phyloP scores from a whole-genome alignment of 345 rosid species.

The Erodium maritimum region DNA sequence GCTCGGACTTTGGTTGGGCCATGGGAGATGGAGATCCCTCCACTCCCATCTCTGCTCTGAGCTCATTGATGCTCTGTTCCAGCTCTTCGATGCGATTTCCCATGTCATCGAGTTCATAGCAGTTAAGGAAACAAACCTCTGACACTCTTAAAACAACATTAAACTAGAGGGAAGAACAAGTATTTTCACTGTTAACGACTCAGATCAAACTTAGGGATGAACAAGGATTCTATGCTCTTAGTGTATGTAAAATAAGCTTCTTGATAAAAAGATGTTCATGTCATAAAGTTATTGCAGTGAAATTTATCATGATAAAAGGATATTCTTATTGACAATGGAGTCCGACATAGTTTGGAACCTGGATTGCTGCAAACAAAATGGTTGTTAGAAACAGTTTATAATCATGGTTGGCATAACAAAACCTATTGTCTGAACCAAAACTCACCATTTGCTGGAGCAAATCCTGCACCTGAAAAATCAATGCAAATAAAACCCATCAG shows the following conservation, averaged over 20 bases:
- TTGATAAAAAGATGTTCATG: not conserved
- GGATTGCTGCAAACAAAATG: constrained; percentile 38
- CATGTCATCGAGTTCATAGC: constrained; percentile 61
- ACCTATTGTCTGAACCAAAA: constrained; percentile 9
- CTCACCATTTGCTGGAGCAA: constrained; percentile 68
- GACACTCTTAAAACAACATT: too few species aligned
- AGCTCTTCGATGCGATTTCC: constrained; percentile 53
- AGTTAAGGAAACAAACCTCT: constrained; percentile 44
- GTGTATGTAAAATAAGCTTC: too few species aligned
- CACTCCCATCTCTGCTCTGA: constrained; percentile 51
- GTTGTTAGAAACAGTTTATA: constrained; percentile 6
- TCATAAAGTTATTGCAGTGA: constrained; percentile 3
- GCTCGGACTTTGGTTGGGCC: constrained; percentile 30
- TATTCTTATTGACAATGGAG: constrained; percentile 60
- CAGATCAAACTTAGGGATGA: too few species aligned
- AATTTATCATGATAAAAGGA: constrained; percentile 24
- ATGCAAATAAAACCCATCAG: constrained; percentile 1
- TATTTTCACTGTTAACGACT: too few species aligned
- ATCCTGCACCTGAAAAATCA: constrained; percentile 46
- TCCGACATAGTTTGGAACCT: constrained; percentile 78
- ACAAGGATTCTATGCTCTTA: too few species aligned
- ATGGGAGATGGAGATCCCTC: constrained; percentile 62
- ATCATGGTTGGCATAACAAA: constrained; percentile 2
- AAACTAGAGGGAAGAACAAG: too few species aligned
- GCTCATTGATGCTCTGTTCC: constrained; percentile 60